Evolutionary conservation across 139 green algal genomes (phyloP), one percentile per base, ranked within the genome.

Genomic region (Chlamydomonas urium): DNA sequence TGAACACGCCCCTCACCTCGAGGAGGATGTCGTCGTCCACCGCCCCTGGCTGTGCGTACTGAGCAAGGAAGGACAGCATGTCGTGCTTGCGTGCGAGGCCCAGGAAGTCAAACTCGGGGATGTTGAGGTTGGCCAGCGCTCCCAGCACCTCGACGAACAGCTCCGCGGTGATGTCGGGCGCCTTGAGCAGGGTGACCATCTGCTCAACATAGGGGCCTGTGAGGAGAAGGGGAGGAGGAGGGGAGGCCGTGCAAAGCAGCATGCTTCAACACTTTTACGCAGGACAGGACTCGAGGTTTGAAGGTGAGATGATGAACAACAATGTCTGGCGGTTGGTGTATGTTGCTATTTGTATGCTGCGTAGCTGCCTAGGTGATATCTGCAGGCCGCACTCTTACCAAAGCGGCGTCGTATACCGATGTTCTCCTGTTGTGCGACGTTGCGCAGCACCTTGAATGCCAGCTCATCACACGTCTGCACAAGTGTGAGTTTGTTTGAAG

Each of bases 61-160:
- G 71, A 37, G 81, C 74, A 26, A 94, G 74, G 74, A 91, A 90
- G 45, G 73, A 69, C 32, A 90, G 77, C 50, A 96, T 80, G 53
- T 83, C 74, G 57, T 91, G 88, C 74, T 88, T 82, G 1, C 24
- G 36, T 17, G 90, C 75, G 31, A 93, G 58, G 0, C 73, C 35
- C 33, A 76, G 66, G 63, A 90, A 92, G 78, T 91, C 83, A 68
- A 89, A 87, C 72, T 87, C 85, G 1, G 85, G 82, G 47, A 93
- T 85, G 73, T 83, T 83, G 31, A 96, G 75, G 72, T 92, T 92
- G 59, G 88, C 88, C 28, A 96, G 73, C 31, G 80, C 86, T 57
- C 90, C 92, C 61, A 96, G 73, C 37, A 93, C 83, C 74, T 93
- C 90, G 19, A 90, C 74, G 66, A 90, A 90, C 14, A 91, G 74